These are phyloP conservation scores for Nyctanthes arbortristis DNA, from an alignment of 257 asterid genomes.

Conservation along the genomic window DNA sequence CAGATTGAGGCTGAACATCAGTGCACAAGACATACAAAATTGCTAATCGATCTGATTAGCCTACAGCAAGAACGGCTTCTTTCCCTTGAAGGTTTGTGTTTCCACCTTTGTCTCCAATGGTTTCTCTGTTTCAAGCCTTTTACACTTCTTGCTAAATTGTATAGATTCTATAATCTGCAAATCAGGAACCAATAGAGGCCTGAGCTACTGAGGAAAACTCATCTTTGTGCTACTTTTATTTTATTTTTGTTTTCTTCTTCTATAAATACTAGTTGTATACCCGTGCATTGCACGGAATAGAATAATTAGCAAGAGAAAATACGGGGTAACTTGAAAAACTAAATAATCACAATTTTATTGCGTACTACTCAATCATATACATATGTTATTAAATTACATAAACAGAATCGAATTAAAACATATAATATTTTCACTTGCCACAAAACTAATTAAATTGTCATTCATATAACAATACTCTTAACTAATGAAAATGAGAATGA, in stretches of 20 bases:
- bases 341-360: no score
- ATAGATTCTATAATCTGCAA: conserved; percentile 16
- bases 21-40: conserved; percentile 79
- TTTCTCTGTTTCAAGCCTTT: not conserved
- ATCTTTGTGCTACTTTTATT: conserved; percentile 1
- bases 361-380: no score
- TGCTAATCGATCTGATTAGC: conserved; percentile 86
- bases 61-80: conserved; percentile 69
- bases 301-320: no score
- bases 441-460: no score
- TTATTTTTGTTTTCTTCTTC: conserved; percentile 7
- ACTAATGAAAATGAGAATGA: no score
- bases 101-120: conserved; percentile 15
- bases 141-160: conserved; percentile 17
- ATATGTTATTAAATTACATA: no score
- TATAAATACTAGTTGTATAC: no score
- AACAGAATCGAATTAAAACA: no score
- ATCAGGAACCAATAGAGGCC: not conserved
- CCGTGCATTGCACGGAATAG: no score
- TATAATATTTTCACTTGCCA: no score
- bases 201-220: not conserved
- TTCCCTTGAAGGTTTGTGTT: conserved; percentile 72
- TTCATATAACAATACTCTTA: no score
- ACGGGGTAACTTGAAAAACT: no score
- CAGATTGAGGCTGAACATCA: conserved; percentile 95